Base-by-base conservation (phyloP, 805 yeast genomes). In the Pichia sporocuriosa region DNA sequence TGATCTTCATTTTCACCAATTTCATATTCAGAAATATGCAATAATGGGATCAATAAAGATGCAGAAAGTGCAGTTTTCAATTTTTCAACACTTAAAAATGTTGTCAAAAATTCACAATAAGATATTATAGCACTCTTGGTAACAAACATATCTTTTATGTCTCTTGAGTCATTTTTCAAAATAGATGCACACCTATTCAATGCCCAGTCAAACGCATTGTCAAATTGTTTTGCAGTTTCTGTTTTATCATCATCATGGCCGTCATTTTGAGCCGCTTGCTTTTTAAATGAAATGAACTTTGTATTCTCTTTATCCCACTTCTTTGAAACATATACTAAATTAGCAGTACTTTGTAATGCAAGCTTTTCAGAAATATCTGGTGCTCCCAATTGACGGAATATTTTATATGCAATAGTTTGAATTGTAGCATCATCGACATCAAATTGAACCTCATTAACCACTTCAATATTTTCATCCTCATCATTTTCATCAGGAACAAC, bases 331-430 rank as follows among this genome's bases (percentile, higher is more conserved):
- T 67, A 58, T 1, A 81, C 79, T 47, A 89, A 59, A 46, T 81
- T 81, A 58, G 81, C 84, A 19, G 83, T 77, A 23, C 75, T 69
- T 55, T 80, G 83, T 15, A 69, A 58, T 0, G 84, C 83, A 42
- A 87, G 65, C 0, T 70, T 74, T 39, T 78, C 80, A 4, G 83
- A 63, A 22, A 88, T 68, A 6, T 72, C 61, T 2, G 96, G 93
- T 2, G 96, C 96, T 21, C 83, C 77, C 36, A 90, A 63, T 66
- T 86, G 96, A 53, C 89, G 83, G 45, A 87, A 68, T 28, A 75
- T 63, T 52, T 87, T 73, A 50, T 74, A 73, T 0, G 82, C 84
- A 39, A 84, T 74, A 0, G 75, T 74, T 56, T 84, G 90, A n/a
- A 83, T 54, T 21, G 40, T 37, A 15, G 42, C 35, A 35, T 79